phyloP scores from a whole-genome alignment of 345 rosid genomes.

The Eucalyptus sp. region DNA sequence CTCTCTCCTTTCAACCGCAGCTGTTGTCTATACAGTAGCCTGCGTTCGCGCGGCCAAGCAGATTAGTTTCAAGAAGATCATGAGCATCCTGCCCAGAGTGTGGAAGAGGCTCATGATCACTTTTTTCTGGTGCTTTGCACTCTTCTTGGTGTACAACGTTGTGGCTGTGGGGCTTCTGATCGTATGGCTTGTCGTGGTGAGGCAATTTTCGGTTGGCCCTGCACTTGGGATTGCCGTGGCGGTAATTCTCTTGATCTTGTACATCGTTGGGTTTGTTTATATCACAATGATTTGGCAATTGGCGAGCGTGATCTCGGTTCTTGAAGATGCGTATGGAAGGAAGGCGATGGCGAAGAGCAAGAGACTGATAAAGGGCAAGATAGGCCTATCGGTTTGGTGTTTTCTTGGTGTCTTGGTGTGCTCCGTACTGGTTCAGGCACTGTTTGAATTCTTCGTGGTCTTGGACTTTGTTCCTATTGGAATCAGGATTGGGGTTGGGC shows the following conservation, averaged over 20 bases:
- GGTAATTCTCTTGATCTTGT: background rate
- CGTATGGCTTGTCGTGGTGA: background rate
- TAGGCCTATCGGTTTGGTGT: background rate
- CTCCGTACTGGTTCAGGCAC: background rate
- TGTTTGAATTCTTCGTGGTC: constrained; percentile 15
- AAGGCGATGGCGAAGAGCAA: constrained; percentile 32
- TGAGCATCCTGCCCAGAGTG: constrained; percentile 35
- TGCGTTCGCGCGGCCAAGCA: constrained; percentile 21
- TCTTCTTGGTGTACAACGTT: constrained; percentile 2
- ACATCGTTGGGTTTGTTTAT: constrained; percentile 16
- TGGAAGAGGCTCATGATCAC: constrained; percentile 47
- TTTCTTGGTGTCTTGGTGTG: background rate
- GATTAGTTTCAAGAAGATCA: constrained; percentile 18
- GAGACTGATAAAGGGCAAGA: constrained; percentile 33
- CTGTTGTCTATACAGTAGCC: constrained; percentile 47
- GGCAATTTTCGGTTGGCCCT: no score
- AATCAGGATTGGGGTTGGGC: constrained; percentile 9
- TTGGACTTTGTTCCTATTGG: background rate
- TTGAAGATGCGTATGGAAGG: constrained; percentile 34
- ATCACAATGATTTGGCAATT: constrained; percentile 28
- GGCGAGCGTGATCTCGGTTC: constrained; percentile 40
- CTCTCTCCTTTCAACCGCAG: constrained; percentile 41
- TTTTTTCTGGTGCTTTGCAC: constrained; percentile 12
- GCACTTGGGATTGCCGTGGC: background rate
- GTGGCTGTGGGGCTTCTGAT: background rate